Base-by-base conservation (phyloP, 2,329 filamentous ascomycete genomes). In the Chrysosporium queenslandicum region DNA sequence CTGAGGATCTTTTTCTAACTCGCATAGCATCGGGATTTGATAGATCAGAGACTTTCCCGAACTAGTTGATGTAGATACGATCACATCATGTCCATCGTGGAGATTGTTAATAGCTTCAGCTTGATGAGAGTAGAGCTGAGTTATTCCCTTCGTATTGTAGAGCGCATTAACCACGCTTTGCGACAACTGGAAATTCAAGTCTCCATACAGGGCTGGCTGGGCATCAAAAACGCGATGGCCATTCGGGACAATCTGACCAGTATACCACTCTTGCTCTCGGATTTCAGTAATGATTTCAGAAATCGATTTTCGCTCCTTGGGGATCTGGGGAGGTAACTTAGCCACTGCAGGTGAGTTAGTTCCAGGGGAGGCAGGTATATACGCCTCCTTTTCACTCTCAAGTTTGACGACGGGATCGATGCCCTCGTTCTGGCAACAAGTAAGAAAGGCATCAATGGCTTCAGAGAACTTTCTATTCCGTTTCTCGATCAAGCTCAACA, bases 31-130 rank as follows among this genome's bases (percentile, higher is more conserved):
- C 0, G 92, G 92, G 14, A 98, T 78, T 63, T 98, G 92, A 63
- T 97, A 98, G 56, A 98, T 96, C n/a, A 98, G 73, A 4, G 89
- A 96, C 68, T 98, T 98, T 9, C 92, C 92, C 0, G 92, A 98
- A 64, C 87, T 94, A 0, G 92, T 98, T 0, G 91, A 94, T 0
- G 92, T 98, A 1, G 90, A 84, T 1, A 98, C 85, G 48, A 98
- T 91, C 12, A 97, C 88, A 65, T 96, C 83, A 34, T 84, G 79
- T 0, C 89, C 91, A 2, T 85, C 79, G 52, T 91, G 77, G 1
- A 98, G 74, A 55, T 85, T 81, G 63, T 98, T 98, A 60, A 98
- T 87, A 0, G 92, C 92, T 69, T 94, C 87, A 0, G 90, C 82
- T 68, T 98, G 92, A 66, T 98, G 92, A 0, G 87, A 82, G 63